Evolutionary conservation across 257 asterid species (phyloP).

Genomic region (Solanum lycopersicoides): DNA sequence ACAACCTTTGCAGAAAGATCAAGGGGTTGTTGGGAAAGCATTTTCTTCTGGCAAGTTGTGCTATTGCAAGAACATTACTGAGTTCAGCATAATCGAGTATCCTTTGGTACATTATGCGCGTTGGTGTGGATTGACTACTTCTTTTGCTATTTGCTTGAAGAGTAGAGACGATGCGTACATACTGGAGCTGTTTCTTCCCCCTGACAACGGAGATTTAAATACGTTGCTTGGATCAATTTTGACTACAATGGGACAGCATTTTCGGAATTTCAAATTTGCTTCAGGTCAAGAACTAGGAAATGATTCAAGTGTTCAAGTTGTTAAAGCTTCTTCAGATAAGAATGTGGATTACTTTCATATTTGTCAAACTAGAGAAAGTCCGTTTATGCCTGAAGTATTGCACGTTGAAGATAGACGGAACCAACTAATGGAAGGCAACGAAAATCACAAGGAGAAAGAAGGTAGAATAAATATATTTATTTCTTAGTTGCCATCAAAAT

Average conservation of each 20-base stretch:
- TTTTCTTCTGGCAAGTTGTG: conserved; percentile 44
- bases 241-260: conserved; percentile 66
- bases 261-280: conserved; percentile 66
- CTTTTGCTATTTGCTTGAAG: conserved; percentile 67
- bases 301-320: conserved; percentile 56
- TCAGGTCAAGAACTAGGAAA: conserved; percentile 65
- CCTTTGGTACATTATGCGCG: conserved; percentile 93
- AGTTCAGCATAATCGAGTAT: conserved; percentile 72
- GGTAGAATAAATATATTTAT: neutral
- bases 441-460: neutral
- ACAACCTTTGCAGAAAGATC: conserved; percentile 82
- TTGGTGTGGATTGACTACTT: conserved; percentile 57
- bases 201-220: conserved; percentile 17
- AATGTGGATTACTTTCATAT: neutral
- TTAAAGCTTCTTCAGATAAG: conserved; percentile 28
- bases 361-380: conserved; percentile 7
- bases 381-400: conserved; percentile 17
- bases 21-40: conserved; percentile 85
- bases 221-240: conserved; percentile 56
- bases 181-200: conserved; percentile 65
- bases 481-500: neutral
- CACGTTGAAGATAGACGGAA: conserved; percentile 5
- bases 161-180: conserved; percentile 69
- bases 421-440: neutral
- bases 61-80: conserved; percentile 57